A percentile compares a stretch with the other conserved stretches of the same genome.
Evolutionary conservation across 169 alveolate genomes (phyloP).

Genomic region (Cryptosporidium muris): DNA sequence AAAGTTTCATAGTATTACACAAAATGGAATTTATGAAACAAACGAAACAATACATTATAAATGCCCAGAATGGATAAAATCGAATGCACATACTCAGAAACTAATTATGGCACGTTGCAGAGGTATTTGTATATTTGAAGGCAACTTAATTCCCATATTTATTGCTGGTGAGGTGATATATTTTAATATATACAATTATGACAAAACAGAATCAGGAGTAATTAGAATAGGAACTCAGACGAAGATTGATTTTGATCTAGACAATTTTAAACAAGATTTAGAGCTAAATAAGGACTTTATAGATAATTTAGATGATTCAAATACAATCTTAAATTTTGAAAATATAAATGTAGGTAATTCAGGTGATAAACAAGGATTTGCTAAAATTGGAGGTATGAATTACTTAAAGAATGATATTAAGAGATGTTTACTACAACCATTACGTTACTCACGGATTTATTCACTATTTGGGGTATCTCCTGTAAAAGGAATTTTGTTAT

Average conservation of each 20-base stretch:
- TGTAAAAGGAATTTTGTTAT: conserved; percentile 84
- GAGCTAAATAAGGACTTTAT: neutral
- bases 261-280: neutral
- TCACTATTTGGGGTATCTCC: conserved; percentile 84
- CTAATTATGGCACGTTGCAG: conserved; percentile 41
- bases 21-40: neutral
- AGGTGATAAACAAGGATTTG: conserved; percentile 65
- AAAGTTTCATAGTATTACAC: conserved; percentile 3
- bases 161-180: conserved; percentile 13
- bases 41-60: neutral
- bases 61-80: conserved; percentile 20
- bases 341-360: neutral
- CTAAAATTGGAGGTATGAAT: conserved; percentile 75
- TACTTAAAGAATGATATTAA: conserved; percentile 74
- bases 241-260: conserved; percentile 17
- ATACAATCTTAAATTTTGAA: neutral
- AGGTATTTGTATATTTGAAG: conserved; percentile 40
- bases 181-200: conserved; percentile 19
- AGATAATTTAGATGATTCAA: too few species aligned
- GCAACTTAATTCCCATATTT: conserved; percentile 32
- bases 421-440: conserved; percentile 75
- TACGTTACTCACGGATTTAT: conserved; percentile 81
- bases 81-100: conserved; percentile 18
- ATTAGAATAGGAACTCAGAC: conserved; percentile 50
- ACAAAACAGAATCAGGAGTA: conserved; percentile 2